Evolutionary conservation across 768 basidiomycete species (phyloP), one percentile per base, ranked within the genome.

Genomic region (Gautieria morchelliformis): DNA sequence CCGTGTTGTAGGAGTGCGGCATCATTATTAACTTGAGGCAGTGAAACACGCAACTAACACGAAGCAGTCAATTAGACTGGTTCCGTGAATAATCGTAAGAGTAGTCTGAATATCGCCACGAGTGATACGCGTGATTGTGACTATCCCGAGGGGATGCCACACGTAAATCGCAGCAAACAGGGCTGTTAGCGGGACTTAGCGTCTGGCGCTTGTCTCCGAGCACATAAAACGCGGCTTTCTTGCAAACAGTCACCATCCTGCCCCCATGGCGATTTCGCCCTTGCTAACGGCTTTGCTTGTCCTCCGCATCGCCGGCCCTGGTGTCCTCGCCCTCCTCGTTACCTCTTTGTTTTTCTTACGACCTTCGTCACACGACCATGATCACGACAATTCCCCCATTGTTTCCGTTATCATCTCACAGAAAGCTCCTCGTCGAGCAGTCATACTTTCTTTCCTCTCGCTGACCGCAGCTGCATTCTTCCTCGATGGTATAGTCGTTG

Each of bases 401-500:
- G 88, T 83, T 40, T 72, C 84, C 53, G 88, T 92, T 68, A 81
- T 91, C 70, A 81, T 90, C 66, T 78, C 84, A 56, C 79, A 77
- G 57, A 75, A 78, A 59, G 75, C 84, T 53, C 92, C 93, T 42
- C 85, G 93, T 66, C 82, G 87, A 59, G 78, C 78, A 42, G 70
- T 84, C 59, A 92, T 97, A 66, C 76, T 93, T 48, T 68, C 77
- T 44, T 72, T 90, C 59, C 75, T 94, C 48, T 80, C 85, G 51
- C 72, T 93, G 53, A 67, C 78, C 22, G 79, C 87, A n/a, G 68
- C 85, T 52, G 83, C 86, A 15, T 94, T 83, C 67, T 74, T 94
- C 52, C 70, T 82, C 32, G 91, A 95, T 65, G 93, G 89, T 14
- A 74, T 85, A 33, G 75, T 84, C 15, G 85, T 89, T 63, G 80